Base-by-base conservation (phyloP, 1,139 yeast genomes). In the Zhuliangozyma parablackwelliae region DNA sequence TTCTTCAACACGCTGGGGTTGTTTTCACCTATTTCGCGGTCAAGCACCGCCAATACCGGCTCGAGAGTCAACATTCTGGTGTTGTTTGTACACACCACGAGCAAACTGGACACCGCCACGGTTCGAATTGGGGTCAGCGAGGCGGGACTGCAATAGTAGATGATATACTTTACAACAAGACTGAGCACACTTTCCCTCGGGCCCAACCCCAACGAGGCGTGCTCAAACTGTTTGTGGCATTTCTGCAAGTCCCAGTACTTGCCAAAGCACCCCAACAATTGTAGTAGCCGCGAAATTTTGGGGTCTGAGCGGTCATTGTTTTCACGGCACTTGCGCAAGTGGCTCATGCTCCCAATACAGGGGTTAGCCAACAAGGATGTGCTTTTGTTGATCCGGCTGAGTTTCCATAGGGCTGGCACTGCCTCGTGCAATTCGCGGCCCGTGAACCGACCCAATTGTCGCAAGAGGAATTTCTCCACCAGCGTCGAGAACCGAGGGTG, bases 211-310 rank as follows among this genome's bases (percentile, higher is more conserved):
- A 75, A 36, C 1, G 55, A 53, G 1, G 72, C 54, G 11, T 57
- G 59, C 7, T 59, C 32, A 46, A 82, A 76, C 1, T 67, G 36
- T 0, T 57, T 60, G 26, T 73, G 58, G 38, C 69, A 58, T 1
- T 53, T 55, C 39, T 79, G 83, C 39, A 86, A 69, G 13, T 75
- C 63, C 48, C 92, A 82, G 47, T 74, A 75, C 35, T 82, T 68
- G 0, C 90, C 94, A 58, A 87, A 77, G 35, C 75, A 73, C 0
- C 95, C 89, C 9, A 85, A 53, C 20, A 87, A 58, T 48, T 76
- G 76, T 1, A 87, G 54, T 6, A 87, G 56, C 43, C 83, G 70
- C n/a, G 69, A 68, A 4, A 81, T 48, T 46, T 74, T 78, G 1
- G 70, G 63, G 36, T 76, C 82, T 5, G 58, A 47, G 3, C 44